phyloP scores from a whole-genome alignment of 192 early-diverging fungal genomes.

The Dissophora ornata region DNA sequence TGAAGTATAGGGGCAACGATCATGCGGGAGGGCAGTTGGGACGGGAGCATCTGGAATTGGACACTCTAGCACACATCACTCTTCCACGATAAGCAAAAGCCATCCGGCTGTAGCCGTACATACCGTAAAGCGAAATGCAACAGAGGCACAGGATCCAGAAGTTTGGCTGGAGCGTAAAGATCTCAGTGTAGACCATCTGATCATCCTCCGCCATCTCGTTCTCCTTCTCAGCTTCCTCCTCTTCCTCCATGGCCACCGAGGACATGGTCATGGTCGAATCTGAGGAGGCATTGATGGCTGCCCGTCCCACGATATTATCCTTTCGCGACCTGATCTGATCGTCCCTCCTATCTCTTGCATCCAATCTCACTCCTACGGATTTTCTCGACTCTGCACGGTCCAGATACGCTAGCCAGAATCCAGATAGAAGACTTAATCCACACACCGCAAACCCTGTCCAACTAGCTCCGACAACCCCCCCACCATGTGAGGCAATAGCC shows the following conservation, averaged over 20 bases:
- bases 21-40: not conserved
- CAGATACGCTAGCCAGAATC: slow-evolving; percentile 51
- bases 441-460: slow-evolving; percentile 68
- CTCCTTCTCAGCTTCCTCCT: slow-evolving; percentile 42
- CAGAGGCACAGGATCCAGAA: slow-evolving; percentile 42
- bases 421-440: slow-evolving; percentile 54
- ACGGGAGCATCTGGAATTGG: too few relatives aligned
- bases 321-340: slow-evolving; percentile 12
- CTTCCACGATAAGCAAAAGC: too few relatives aligned
- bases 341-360: slow-evolving; percentile 23
- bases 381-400: slow-evolving; percentile 59
- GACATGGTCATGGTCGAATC: slow-evolving; percentile 47
- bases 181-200: slow-evolving; percentile 34
- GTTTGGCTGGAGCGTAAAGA: slow-evolving; percentile 29
- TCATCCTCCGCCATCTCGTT: slow-evolving; percentile 51
- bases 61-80: too few relatives aligned
- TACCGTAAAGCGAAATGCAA: slow-evolving; percentile 41
- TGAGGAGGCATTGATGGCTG: slow-evolving; percentile 31
- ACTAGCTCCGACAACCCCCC: slow-evolving; percentile 53
- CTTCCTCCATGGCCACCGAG: slow-evolving; percentile 35
- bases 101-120: too few relatives aligned
- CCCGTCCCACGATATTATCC: slow-evolving; percentile 32
- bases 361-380: slow-evolving; percentile 54
- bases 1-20: slow-evolving; percentile 6
- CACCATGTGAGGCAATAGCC: slow-evolving; percentile 44